Evolutionary conservation across 176 grass and related monocot species (phyloP).

Genomic region (Cymbopogon citratus): DNA sequence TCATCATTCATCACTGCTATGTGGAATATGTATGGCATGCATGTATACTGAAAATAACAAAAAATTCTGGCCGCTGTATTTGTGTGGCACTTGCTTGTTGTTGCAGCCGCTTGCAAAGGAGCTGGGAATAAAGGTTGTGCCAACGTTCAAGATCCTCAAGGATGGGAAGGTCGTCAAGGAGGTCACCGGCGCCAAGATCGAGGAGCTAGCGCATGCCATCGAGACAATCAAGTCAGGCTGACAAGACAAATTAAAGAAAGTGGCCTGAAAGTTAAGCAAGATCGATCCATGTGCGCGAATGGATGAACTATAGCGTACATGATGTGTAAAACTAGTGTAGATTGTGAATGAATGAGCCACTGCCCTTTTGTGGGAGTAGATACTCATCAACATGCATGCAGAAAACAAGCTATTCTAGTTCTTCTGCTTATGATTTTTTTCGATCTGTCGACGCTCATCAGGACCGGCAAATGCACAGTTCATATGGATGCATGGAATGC

Average conservation of each 20-base stretch:
- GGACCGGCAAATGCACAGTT: neutral
- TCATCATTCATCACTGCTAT: neutral
- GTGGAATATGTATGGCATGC: neutral
- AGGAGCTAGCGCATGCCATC: constrained; percentile 61
- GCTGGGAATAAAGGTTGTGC: constrained; percentile 82
- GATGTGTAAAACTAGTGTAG: neutral
- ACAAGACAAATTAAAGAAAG: neutral
- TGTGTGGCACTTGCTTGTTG: neutral
- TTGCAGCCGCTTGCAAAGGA: constrained; percentile 85
- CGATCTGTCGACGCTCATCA: neutral
- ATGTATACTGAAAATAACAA: neutral
- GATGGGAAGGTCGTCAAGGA: constrained; percentile 81
- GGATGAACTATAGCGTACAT: too few species aligned
- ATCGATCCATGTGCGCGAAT: too few species aligned
- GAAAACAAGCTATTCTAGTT: neutral
- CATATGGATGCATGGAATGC: neutral
- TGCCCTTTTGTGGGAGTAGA: neutral
- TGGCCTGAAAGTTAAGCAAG: constrained; percentile 1
- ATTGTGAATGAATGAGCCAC: too few species aligned
- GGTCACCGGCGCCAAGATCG: constrained; percentile 81
- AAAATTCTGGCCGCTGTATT: too few species aligned
- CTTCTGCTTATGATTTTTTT: neutral
- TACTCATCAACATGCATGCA: neutral
- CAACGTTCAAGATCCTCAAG: constrained; percentile 98
- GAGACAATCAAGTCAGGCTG: constrained; percentile 62